Conservation (phyloP, 73 alveolate genomes). For the Tetrahymena borealis region DNA sequence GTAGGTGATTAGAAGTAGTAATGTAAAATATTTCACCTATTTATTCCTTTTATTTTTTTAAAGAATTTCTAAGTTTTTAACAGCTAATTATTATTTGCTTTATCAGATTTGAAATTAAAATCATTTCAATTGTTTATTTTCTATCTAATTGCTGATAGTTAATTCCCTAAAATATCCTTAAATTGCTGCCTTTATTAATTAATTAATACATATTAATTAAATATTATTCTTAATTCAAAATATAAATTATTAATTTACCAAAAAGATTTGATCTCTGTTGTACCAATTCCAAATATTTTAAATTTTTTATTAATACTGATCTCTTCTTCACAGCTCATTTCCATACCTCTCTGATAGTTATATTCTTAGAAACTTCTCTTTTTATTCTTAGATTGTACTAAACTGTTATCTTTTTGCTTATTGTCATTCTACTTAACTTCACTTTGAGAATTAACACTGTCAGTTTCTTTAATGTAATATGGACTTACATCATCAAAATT, state of each 20-base stretch:
- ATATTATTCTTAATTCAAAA: neutral
- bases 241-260: neutral
- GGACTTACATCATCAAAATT: neutral
- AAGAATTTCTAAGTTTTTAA: too few relatives aligned
- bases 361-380: neutral
- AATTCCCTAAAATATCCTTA: too few relatives aligned
- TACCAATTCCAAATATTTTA: neutral
- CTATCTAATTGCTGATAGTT: too few relatives aligned
- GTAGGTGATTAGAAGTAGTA: too few relatives aligned
- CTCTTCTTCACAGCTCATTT: neutral
- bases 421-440: neutral
- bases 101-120: too few relatives aligned
- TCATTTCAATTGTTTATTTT: too few relatives aligned
- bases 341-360: neutral
- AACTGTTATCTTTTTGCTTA: neutral
- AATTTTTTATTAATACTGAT: neutral
- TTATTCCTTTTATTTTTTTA: too few relatives aligned
- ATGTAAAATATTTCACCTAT: too few relatives aligned
- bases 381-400: neutral
- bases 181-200: neutral
- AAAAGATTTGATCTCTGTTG: neutral
- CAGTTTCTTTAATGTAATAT: neutral
- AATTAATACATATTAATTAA: neutral
- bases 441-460: neutral
- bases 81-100: too few relatives aligned